Base-by-base conservation (phyloP, 1,284 basidiomycete genomes). In the Farysia itapuensis region DNA sequence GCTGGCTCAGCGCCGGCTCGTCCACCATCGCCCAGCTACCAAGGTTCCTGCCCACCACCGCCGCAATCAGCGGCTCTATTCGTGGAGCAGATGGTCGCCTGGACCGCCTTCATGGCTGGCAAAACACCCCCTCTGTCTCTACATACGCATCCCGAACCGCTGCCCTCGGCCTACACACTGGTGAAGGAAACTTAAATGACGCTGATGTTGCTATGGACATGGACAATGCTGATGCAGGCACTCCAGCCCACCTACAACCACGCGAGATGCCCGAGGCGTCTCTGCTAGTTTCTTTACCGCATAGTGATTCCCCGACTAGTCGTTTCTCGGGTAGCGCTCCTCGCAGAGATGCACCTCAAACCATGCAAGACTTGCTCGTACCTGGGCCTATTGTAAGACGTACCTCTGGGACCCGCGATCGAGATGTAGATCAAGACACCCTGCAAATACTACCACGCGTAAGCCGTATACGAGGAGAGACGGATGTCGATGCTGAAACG, bases 41-140 rank as follows among this genome's bases (percentile, higher is more conserved):
- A 18, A 16, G n/a, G n/a, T n/a, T n/a, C n/a, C n/a, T n/a, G n/a
- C n/a, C n/a, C n/a, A n/a, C n/a, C n/a, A n/a, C n/a, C n/a, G n/a
- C n/a, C 33, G 58, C 44, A 14, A 15, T 57, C 34, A 63, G 53
- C 33, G 42, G 25, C 14, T 35, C 44, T 0, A 52, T 46, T 34
- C 42, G 59, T 21, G 46, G 48, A 4, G 21, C 42, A 5, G 37
- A 14, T 9, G 59, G 59, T 13, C 48, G 42, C 8, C 45, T 63
- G 21, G 59, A 63, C 28, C 59, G 59, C 14, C 28, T 63, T 21
- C 42, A 51, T 6, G 51, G 51, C n/a, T 63, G 59, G 59, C 59
- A 52, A 22, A 35, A 43, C 18, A 6, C 34, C 15, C 22, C 21
- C 8, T 15, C 20, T 12, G 13, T 20, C 9, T 39, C 46, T 13